Evolutionary conservation across 2,329 filamentous ascomycete genomes (phyloP).

Genomic region (Helminthosporium solani): DNA sequence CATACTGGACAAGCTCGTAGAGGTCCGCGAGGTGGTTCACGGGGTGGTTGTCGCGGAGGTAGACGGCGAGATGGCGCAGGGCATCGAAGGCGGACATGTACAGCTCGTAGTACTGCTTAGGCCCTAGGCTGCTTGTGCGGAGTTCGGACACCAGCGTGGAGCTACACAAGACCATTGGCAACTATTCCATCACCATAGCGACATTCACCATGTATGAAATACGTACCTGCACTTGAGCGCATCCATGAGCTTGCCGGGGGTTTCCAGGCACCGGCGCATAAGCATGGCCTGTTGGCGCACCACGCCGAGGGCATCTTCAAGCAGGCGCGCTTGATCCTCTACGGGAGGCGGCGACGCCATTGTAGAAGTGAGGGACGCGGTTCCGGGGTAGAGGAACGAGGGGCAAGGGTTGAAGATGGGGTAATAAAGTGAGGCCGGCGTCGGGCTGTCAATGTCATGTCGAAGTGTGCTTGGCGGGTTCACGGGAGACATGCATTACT

Average conservation of each 20-base stretch:
- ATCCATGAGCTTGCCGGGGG: constrained; percentile 98
- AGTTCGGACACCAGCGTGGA: constrained; percentile 98
- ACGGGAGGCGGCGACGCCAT: constrained; percentile 52
- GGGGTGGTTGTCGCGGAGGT: constrained; percentile 95
- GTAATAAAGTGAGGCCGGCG: constrained; percentile 2
- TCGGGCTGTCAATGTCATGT: constrained; percentile 1
- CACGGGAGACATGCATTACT: too few species aligned
- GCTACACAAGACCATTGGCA: constrained; percentile 51
- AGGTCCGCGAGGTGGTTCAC: constrained; percentile 97
- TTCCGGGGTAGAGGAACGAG: constrained; percentile 21
- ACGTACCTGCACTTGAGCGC: constrained; percentile 97
- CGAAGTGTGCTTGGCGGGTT: constrained; percentile 22
- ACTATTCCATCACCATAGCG: constrained; percentile 6
- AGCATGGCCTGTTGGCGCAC: constrained; percentile 95
- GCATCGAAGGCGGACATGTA: constrained; percentile 99
- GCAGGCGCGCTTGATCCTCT: constrained; percentile 73
- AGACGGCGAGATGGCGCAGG: constrained; percentile 90
- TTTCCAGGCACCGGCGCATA: constrained; percentile 98
- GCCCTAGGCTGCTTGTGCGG: constrained; percentile 93
- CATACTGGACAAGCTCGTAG: constrained; percentile 97
- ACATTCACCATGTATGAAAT: neutral
- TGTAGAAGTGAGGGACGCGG: constrained; percentile 26
- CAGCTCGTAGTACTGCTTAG: constrained; percentile 99
- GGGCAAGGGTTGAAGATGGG: constrained; percentile 10
- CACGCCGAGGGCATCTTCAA: constrained; percentile 94